These are phyloP conservation scores for Cyberlindnera xylosilytica DNA, from an alignment of 805 yeast species.

Conservation along the genomic window DNA sequence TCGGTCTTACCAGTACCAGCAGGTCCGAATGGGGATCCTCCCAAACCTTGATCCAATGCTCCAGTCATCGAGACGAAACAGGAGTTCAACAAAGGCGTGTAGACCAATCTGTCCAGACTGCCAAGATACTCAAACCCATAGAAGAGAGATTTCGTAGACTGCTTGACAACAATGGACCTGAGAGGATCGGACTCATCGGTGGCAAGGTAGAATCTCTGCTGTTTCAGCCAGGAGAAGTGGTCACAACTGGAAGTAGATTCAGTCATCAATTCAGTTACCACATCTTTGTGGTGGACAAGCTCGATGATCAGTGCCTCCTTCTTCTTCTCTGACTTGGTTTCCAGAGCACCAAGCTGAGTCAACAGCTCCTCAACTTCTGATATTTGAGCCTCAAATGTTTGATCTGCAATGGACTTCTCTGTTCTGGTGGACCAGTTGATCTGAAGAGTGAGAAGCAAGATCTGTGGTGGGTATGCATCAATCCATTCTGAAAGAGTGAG, in stretches of 20 bases:
- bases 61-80: constrained; percentile 69
- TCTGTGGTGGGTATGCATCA: constrained; percentile 50
- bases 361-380: neutral
- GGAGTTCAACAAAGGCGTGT: constrained; percentile 66
- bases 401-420: constrained; percentile 29
- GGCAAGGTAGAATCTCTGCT: constrained; percentile 44
- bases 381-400: neutral
- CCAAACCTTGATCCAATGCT: constrained; percentile 68
- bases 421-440: constrained; percentile 48
- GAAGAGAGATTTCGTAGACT: constrained; percentile 44
- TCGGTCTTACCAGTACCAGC: constrained; percentile 99
- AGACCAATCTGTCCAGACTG: constrained; percentile 64
- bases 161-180: constrained; percentile 43
- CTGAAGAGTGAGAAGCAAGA: constrained; percentile 51
- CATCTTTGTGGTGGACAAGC: constrained; percentile 53
- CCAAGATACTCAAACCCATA: constrained; percentile 89
- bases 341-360: constrained; percentile 20
- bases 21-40: constrained; percentile 94
- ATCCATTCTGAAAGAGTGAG: constrained; percentile 34
- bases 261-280: constrained; percentile 26
- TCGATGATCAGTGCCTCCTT: constrained; percentile 67
- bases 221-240: constrained; percentile 45
- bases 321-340: constrained; percentile 45
- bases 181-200: constrained; percentile 24
- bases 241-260: constrained; percentile 10